Conservation (phyloP, 306 rosid species). For the Heteromeles arbutifolia region DNA sequence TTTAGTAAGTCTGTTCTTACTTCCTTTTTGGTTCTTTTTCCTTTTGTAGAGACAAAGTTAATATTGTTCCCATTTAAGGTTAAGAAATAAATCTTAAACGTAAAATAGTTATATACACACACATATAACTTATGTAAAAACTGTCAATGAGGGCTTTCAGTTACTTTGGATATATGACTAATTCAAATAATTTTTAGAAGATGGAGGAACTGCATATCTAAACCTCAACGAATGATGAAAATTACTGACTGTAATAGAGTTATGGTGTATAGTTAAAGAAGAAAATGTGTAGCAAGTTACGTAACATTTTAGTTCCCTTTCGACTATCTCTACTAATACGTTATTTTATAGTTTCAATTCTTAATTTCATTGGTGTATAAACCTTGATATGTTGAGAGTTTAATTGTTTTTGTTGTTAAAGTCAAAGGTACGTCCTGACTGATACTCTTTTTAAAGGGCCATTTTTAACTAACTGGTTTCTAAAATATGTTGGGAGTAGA, state of each 20-base stretch:
- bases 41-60: background rate
- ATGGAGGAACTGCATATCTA: background rate
- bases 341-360: background rate
- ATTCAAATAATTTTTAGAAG: background rate
- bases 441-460: background rate
- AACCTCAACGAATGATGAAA: background rate
- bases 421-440: background rate
- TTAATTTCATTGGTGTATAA: background rate
- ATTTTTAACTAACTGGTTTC: background rate
- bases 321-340: background rate
- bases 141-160: background rate
- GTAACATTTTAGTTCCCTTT: background rate
- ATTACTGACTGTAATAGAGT: background rate
- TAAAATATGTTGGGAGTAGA: background rate
- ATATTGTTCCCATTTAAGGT: background rate
- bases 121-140: background rate
- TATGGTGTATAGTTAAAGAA: background rate
- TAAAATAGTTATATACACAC: background rate
- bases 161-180: background rate
- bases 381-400: background rate
- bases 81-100: background rate
- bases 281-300: background rate
- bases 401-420: background rate
- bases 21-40: background rate
- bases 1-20: conserved; percentile 55